Conservation (phyloP, 805 yeast species). For the Suhomyces sp. region DNA sequence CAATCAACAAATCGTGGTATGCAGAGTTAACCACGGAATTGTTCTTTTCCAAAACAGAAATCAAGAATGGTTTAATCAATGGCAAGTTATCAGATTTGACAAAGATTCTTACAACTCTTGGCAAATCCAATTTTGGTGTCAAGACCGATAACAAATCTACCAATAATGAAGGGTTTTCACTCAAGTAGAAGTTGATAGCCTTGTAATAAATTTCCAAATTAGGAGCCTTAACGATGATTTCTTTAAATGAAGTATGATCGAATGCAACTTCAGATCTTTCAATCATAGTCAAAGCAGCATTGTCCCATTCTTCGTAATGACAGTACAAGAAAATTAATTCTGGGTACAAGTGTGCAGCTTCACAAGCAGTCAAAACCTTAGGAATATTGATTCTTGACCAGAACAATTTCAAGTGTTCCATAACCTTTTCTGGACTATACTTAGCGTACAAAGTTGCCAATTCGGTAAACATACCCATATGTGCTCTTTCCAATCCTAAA, state of each 20-base stretch:
- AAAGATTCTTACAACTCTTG: conserved; percentile 93
- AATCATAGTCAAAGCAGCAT: conserved; percentile 95
- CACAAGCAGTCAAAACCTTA: conserved; percentile 91
- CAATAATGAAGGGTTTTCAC: conserved; percentile 86
- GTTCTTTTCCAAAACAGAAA: conserved; percentile 87
- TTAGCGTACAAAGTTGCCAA: conserved; percentile 87
- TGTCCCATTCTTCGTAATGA: conserved; percentile 99
- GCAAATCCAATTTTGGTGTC: conserved; percentile 86
- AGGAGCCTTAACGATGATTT: conserved; percentile 89
- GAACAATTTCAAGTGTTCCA: conserved; percentile 95
- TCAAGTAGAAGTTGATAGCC: conserved; percentile 92
- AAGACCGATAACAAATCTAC: conserved; percentile 82
- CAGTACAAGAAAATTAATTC: conserved; percentile 94
- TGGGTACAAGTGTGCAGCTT: conserved; percentile 92
- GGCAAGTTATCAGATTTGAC: conserved; percentile 95
- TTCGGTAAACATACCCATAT: conserved; percentile 99
- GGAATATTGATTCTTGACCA: conserved; percentile 99
- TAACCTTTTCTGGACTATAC: conserved; percentile 83
- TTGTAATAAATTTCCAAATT: conserved; percentile 96
- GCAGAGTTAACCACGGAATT: conserved; percentile 90
- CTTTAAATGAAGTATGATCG: conserved; percentile 93
- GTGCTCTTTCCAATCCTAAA: conserved; percentile 95
- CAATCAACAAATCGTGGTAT: conserved; percentile 91
- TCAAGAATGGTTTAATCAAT: conserved; percentile 90
- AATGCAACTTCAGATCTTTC: conserved; percentile 91